These are phyloP conservation scores for Suillus occidentalis DNA, from an alignment of 768 basidiomycete species.

Conservation along the genomic window DNA sequence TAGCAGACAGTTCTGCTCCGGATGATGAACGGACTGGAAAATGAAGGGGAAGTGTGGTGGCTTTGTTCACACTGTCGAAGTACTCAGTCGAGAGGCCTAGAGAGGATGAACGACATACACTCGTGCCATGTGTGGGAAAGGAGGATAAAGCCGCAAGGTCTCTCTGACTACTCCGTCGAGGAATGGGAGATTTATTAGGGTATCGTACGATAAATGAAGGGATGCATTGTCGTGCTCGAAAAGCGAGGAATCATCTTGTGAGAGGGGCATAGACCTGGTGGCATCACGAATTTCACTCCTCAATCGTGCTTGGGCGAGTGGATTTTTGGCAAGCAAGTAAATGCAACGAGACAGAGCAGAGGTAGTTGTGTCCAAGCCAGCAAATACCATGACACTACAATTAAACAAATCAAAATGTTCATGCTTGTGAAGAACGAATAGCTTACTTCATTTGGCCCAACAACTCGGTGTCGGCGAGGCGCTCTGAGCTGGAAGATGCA, in stretches of 20 bases:
- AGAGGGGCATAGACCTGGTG: constrained; percentile 12
- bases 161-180: constrained; percentile 41
- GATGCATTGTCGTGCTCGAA: constrained; percentile 23
- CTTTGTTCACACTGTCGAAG: not conserved
- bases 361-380: constrained; percentile 18
- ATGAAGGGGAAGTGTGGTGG: not conserved
- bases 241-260: not conserved
- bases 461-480: constrained; percentile 24
- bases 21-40: not conserved
- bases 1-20: not conserved
- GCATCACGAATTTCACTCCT: constrained; percentile 9
- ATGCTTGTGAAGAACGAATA: not conserved
- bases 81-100: not conserved
- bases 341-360: constrained; percentile 16
- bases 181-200: constrained; percentile 18
- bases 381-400: constrained; percentile 23
- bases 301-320: not conserved
- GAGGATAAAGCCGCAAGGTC: constrained; percentile 32
- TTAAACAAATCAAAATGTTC: not conserved
- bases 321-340: constrained; percentile 17
- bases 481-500: constrained; percentile 16
- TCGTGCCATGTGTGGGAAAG: constrained; percentile 14
- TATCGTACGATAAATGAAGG: constrained; percentile 27
- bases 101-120: constrained; percentile 12
- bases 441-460: constrained; percentile 28